Base-by-base conservation (phyloP, 2,329 filamentous ascomycete genomes). In the Colletotrichum shisoi region DNA sequence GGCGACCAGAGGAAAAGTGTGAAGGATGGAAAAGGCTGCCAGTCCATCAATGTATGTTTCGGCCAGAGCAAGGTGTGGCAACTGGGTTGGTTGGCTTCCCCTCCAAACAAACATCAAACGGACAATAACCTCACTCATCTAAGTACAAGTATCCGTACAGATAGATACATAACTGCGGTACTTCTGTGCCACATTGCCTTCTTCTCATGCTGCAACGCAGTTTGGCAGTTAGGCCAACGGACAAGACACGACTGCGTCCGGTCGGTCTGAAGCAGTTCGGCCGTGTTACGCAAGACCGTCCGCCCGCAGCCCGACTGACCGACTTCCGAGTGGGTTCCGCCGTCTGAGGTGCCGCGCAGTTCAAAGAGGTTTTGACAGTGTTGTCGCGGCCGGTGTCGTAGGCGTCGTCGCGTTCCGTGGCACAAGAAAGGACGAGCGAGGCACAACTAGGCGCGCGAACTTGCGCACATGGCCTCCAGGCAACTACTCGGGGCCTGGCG, bases 91-190 rank as follows among this genome's bases (percentile, higher is more conserved):
- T 24, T 67, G 51, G 62, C 54, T 39, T 45, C 40, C 59, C 70
- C 62, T 73, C 76, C 74, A 81, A 79, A 82, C 80, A 81, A 78
- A 78, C 76, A 79, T 81, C 79, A 82, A 80, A 80, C 80, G 76
- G 71, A 75, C 62, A 52, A 68, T 60, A 58, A 65, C 27, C 61
- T 68, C 49, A 49, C 40, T 65, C 24, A 15, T 46, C 3, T 24
- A n/a, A n/a, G n/a, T n/a, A 46, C 19, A 46, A 21, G 24, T 46
- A 46, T n/a, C 42, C n/a, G 44, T 21, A 21, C 48, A 51, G 9
- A 40, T 40, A 34, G 31, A 53, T 34, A 57, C 62, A 34, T 17
- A 21, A 13, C 42, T 52, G 42, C 40, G 62, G 57, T 46, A 51
- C 65, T 19, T 45, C 40, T 45, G 17, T 54, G 9, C 12, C 12